Percentiles rank a stretch among this genome's conserved stretches.
These are phyloP conservation scores for Cicer arietinum DNA, from an alignment of 306 rosid genomes.

Conservation along the genomic window DNA sequence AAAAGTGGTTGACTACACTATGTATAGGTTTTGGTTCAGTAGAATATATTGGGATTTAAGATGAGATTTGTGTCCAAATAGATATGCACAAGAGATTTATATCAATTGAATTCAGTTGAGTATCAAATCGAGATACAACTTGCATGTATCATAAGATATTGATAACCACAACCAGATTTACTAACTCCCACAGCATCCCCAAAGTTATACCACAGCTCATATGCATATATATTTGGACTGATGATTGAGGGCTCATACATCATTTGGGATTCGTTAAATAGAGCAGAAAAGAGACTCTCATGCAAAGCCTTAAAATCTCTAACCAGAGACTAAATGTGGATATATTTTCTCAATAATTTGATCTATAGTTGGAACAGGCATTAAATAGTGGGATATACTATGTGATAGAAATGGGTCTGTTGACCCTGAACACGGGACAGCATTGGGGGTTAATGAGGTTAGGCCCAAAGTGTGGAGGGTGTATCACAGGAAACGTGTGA, in stretches of 20 bases:
- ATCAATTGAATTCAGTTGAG: too few species aligned
- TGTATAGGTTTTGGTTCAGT: too few species aligned
- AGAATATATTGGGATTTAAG: too few species aligned
- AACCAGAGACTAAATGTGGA: neutral
- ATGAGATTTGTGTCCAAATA: too few species aligned
- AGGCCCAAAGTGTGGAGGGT: neutral
- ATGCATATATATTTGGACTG: neutral
- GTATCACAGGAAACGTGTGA: neutral
- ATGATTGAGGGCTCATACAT: neutral
- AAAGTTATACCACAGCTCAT: neutral
- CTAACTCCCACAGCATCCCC: neutral
- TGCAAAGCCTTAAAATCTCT: slow-evolving; percentile 22
- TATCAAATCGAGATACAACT: too few species aligned
- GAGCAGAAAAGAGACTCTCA: slow-evolving; percentile 1
- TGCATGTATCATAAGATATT: too few species aligned
- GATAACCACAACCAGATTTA: too few species aligned
- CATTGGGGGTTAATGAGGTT: neutral
- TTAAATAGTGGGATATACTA: neutral
- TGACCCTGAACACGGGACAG: neutral
- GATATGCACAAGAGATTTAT: too few species aligned
- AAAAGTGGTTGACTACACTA: too few species aligned
- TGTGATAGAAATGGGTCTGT: neutral
- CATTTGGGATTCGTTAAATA: slow-evolving; percentile 4
- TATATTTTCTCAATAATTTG: neutral
- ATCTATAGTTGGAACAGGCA: neutral